Conservation (phyloP, 2,329 filamentous ascomycete genomes). For the Chaetomiaceae sp. region DNA sequence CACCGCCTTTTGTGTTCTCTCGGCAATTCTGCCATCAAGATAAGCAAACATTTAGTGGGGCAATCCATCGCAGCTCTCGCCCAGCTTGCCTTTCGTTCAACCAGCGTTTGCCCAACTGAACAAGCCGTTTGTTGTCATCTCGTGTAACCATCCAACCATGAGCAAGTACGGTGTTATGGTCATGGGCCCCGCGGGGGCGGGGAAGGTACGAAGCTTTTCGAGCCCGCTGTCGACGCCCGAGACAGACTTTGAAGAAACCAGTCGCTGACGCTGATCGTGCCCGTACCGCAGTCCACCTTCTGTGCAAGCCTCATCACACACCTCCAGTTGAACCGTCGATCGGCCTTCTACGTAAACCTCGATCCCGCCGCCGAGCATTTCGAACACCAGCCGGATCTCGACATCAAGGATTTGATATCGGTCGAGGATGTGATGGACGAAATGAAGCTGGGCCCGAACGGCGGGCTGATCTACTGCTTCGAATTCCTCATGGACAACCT, state of each 20-base stretch:
- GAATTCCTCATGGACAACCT: constrained; percentile 93
- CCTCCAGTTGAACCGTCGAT: constrained; percentile 83
- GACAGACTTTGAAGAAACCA: not conserved
- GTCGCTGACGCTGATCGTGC: not conserved
- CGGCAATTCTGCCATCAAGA: no score
- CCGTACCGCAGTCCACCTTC: constrained; percentile 70
- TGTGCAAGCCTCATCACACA: constrained; percentile 91
- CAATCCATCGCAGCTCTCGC: no score
- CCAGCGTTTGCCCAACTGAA: no score
- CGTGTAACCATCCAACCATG: constrained; percentile 47
- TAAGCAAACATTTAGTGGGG: no score
- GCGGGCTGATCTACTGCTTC: constrained; percentile 92
- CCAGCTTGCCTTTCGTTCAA: no score
- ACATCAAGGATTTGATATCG: constrained; percentile 92
- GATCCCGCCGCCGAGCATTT: constrained; percentile 94
- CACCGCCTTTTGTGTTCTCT: no score
- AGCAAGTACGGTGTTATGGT: constrained; percentile 93
- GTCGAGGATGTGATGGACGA: constrained; percentile 97
- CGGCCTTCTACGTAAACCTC: constrained; percentile 96
- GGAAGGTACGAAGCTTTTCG: constrained; percentile 58
- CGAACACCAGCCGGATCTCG: constrained; percentile 83
- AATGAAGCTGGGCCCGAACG: constrained; percentile 83
- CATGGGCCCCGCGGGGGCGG: constrained; percentile 92
- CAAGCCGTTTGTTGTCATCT: no score
- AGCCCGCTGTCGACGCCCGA: not conserved